Evolutionary conservation across 495 filamentous ascomycete species (phyloP).

Genomic region (Penicillium nucicola): DNA sequence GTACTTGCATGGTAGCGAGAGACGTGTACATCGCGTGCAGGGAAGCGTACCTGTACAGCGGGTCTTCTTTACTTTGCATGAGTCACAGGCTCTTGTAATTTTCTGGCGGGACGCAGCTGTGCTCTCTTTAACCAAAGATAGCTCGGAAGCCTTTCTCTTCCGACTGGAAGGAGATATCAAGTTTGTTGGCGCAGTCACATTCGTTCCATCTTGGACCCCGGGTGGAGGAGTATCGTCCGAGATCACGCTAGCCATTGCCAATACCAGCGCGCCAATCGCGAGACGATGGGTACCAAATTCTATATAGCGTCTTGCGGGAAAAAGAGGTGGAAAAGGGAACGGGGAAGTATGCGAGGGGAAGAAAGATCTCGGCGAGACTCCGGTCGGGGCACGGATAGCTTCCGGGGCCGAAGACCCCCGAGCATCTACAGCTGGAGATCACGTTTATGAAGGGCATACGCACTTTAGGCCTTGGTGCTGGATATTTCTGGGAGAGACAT

Average conservation of each 20-base stretch:
- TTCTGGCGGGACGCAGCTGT: conserved; percentile 28
- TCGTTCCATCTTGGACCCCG: conserved; percentile 3
- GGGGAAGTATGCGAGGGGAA: conserved; percentile 11
- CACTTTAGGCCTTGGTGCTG: too few species aligned
- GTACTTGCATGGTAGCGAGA: conserved; percentile 41
- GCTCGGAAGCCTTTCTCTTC: conserved; percentile 33
- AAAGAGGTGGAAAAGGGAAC: not conserved
- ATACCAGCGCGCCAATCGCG: conserved; percentile 6
- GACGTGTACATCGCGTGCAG: conserved; percentile 37
- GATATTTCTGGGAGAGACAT: too few species aligned
- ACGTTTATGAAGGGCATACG: too few species aligned
- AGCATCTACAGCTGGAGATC: too few species aligned
- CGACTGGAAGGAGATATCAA: conserved; percentile 5
- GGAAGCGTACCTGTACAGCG: conserved; percentile 45
- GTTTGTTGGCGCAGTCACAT: not conserved
- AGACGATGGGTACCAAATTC: too few species aligned
- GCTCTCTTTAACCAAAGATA: conserved; percentile 18
- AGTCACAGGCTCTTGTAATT: conserved; percentile 47
- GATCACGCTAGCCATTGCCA: conserved; percentile 20
- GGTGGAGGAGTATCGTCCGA: conserved; percentile 13
- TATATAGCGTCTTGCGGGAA: too few species aligned
- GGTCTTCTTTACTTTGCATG: conserved; percentile 47
- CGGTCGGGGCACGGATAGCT: conserved; percentile 3
- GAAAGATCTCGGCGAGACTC: conserved; percentile 5
- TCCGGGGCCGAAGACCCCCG: too few species aligned